Evolutionary conservation across 495 filamentous ascomycete species (phyloP), one percentile per base, ranked within the genome.

Genomic region (Lichenothelia convexa): DNA sequence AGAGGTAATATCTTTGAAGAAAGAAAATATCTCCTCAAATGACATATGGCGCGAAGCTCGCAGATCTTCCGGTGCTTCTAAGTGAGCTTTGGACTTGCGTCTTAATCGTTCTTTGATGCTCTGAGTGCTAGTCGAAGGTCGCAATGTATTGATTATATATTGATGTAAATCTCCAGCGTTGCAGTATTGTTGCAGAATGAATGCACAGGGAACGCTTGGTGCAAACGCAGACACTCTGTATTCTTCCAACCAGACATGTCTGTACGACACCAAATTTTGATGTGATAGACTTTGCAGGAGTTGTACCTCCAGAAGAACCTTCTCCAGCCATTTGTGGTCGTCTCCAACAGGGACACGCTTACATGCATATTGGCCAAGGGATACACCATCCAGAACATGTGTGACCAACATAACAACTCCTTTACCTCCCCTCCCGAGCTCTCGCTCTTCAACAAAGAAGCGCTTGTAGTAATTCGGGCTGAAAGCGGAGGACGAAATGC

Each of bases 111-210:
- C 81, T 55, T 95, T 94, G 44, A 93, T 55, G 44, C 86, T 69
- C 46, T 94, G 77, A 19, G 75, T 75, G 1, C 81, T 82, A 4
- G 44, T 18, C 13, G 66, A 61, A 2, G 70, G 55, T 1, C 56
- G 68, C 32, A 72, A 65, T 2, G 60, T 50, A n/a, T 71, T 62
- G 30, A 82, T 61, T 15, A 95, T 70, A 51, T 92, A 89, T 31
- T 78, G 67, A 35, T 91, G 75, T 4, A 97, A 64, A 53, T 95
- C 89, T n/a, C 89, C 89, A 6, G 72, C 66, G 52, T 95, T 93
- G 62, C 89, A 97, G 46, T 92, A 95, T 50, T 97, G 84, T 48
- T 97, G 89, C 3, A 97, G 70, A 31, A 97, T 97, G 49, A 93
- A 97, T 13, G 85, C 85, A 46, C 86, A 94, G 5, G 85, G 82